Base-by-base conservation (phyloP, 805 yeast genomes). In the Spencermartinsiella europaea region DNA sequence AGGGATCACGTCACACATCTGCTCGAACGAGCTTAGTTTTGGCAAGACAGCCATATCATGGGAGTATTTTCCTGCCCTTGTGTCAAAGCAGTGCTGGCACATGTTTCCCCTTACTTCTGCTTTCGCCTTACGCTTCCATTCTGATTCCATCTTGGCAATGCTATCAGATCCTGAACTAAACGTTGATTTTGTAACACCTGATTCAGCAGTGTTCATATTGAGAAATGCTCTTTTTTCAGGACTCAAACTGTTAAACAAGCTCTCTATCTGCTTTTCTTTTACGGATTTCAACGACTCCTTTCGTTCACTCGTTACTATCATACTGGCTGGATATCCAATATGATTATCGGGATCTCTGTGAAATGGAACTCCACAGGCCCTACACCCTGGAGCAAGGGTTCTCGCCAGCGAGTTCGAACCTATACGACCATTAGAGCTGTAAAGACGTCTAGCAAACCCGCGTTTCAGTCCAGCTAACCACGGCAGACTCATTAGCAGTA, bases 1-100 rank as follows among this genome's bases (percentile, higher is more conserved):
- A 81, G 87, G 19, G n/a, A 76, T 66, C 2, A 51, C 47, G 12
- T 46, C 43, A 2, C 48, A 4, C 49, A 51, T 52, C 59, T 53
- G 19, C 61, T 55, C 12, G 38, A 44, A 3, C 10, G 59, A 19
- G 19, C 15, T 15, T 28, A 5, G 56, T 43, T 19, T 54, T 52
- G 14, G 28, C 16, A 2, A 40, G 4, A 3, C 31, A 7, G 31
- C 31, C 31, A 25, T 25, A 7, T 25, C 31, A 25, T 25, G 31
- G 31, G 31, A 7, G 12, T 12, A 12, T 14, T 48, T 34, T 5
- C 50, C 49, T 7, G 42, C 45, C 14, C 37, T 21, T 10, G 50
- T 45, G 21, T 52, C 51, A 3, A 44, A 42, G 48, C 66, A 62
- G 22, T 57, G 49, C 21, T 43, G 38, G 46, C 66, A 62, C 14